Base-by-base conservation (phyloP, 2,329 filamentous ascomycete species). In the Neofusicoccum laricinum region DNA sequence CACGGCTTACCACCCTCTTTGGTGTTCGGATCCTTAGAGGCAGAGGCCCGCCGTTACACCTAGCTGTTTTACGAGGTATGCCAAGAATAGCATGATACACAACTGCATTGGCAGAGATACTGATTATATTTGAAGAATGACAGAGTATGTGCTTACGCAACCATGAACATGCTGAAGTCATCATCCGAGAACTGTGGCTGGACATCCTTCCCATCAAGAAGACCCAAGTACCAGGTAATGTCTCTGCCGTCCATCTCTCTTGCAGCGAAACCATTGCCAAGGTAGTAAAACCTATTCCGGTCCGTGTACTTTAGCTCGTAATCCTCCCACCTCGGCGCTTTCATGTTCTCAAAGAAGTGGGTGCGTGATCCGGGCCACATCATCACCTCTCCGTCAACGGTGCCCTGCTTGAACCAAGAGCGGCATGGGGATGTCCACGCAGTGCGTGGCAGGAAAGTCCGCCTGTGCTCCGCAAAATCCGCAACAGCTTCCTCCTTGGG, bases 211-310 rank as follows among this genome's bases (percentile, higher is more conserved):
- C 46, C 21, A n/a, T 49, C 46, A 21, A 49, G 25, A 5, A 49
- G 7, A 6, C 74, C 65, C 10, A 77, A 72, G 65, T 77, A 77
- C 61, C 69, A 77, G 10, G 70, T 75, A 72, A 72, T 75, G 48
- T 77, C 74, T 6, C 72, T 15, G 71, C 75, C 3, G 66, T 67
- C 67, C 75, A 73, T 21, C 76, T 66, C 66, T 77, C 73, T 12
- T 70, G 74, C 64, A 73, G 74, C 79, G 63, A 81, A 82, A 0
- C 80, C 78, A 69, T 79, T 79, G 0, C 79, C 79, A 68, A 81
- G 65, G 61, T 77, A 80, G 0, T 74, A 72, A 69, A 78, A 81
- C 48, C 71, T 63, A 66, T 80, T 80, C 14, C 71, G 69, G 64
- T 77, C 73, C 38, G 71, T 65, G 65, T 80, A 81, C 2, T 70